phyloP scores from a whole-genome alignment of 2,329 filamentous ascomycete genomes.

The Canariomyces notabilis region DNA sequence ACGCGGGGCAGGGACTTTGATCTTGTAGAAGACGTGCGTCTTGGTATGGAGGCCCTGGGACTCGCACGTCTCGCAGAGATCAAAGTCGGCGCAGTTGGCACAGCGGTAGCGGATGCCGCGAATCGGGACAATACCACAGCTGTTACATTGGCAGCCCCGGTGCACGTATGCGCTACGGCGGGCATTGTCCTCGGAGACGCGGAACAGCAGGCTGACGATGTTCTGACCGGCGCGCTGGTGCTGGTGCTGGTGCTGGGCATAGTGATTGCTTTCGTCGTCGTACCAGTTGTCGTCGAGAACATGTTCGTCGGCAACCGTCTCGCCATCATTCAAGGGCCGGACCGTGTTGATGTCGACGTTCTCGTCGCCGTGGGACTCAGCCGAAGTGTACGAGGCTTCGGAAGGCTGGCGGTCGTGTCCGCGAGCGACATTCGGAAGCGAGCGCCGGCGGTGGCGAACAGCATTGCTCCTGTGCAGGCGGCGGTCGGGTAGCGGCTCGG shows the following conservation, averaged over 20 bases:
- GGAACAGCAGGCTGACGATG: slow-evolving; percentile 78
- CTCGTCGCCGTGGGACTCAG: slow-evolving; percentile 41
- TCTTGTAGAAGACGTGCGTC: slow-evolving; percentile 95
- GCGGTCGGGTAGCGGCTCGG: slow-evolving; percentile 27
- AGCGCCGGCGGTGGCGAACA: slow-evolving; percentile 44
- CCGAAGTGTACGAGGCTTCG: slow-evolving; percentile 39
- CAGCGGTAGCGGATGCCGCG: slow-evolving; percentile 90
- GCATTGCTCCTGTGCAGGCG: slow-evolving; percentile 63
- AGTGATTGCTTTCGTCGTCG: slow-evolving; percentile 39
- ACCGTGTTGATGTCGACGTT: slow-evolving; percentile 29
- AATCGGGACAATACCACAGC: slow-evolving; percentile 82
- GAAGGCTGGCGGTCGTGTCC: slow-evolving; percentile 29
- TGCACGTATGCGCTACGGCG: slow-evolving; percentile 85
- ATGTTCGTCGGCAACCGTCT: slow-evolving; percentile 31
- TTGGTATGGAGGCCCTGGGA: slow-evolving; percentile 71
- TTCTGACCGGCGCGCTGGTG: slow-evolving; percentile 63
- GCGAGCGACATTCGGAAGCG: slow-evolving; percentile 17
- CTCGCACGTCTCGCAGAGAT: slow-evolving; percentile 92
- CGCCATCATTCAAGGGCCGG: slow-evolving; percentile 33
- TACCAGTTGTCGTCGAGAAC: slow-evolving; percentile 46
- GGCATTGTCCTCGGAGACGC: slow-evolving; percentile 90
- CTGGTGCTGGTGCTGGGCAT: slow-evolving; percentile 39
- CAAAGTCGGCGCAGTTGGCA: slow-evolving; percentile 92
- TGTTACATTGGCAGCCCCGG: slow-evolving; percentile 86
- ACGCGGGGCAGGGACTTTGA: slow-evolving; percentile 81